phyloP scores from a whole-genome alignment of 257 asterid species.

The Nicotiana attenuata region DNA sequence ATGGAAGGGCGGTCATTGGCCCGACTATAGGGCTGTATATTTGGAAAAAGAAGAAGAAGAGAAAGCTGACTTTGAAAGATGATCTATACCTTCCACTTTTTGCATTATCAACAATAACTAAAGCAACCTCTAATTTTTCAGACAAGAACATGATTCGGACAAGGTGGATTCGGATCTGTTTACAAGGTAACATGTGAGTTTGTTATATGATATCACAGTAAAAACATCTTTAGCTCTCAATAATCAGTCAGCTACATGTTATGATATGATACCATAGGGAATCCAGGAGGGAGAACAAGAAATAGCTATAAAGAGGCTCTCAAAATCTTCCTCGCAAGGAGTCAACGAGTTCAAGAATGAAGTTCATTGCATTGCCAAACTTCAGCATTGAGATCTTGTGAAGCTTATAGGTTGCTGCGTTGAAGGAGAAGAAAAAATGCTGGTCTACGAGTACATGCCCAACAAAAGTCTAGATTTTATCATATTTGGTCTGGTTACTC shows the following conservation, averaged over 20 bases:
- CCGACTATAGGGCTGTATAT: not conserved
- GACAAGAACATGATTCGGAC: conserved; percentile 23
- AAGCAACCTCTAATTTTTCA: conserved; percentile 26
- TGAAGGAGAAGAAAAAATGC: conserved; percentile 20
- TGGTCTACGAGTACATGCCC: conserved; percentile 6
- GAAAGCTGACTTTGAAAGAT: not conserved
- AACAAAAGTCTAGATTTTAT: conserved; percentile 27
- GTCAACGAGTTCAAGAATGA: conserved; percentile 36
- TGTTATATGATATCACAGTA: no score
- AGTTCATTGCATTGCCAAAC: conserved; percentile 10
- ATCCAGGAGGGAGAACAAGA: conserved; percentile 17
- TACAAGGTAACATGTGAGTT: conserved; percentile 19
- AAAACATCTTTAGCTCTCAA: no score
- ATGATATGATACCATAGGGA: conserved; percentile 15
- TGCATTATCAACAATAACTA: conserved; percentile 13
- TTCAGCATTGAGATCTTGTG: conserved; percentile 17
- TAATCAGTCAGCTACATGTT: not conserved
- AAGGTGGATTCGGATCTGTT: conserved; percentile 33
- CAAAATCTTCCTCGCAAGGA: conserved; percentile 30
- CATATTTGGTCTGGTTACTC: conserved; percentile 25
- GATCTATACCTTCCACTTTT: conserved; percentile 25
- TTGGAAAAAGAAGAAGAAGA: not conserved
- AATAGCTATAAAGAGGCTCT: conserved; percentile 37
- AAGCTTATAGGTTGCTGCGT: conserved; percentile 39
- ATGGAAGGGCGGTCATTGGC: not conserved